Percentiles rank a stretch among this genome's conserved stretches.
phyloP scores from a whole-genome alignment of 106 monocot species.

The Apostasia shenzhenica region DNA sequence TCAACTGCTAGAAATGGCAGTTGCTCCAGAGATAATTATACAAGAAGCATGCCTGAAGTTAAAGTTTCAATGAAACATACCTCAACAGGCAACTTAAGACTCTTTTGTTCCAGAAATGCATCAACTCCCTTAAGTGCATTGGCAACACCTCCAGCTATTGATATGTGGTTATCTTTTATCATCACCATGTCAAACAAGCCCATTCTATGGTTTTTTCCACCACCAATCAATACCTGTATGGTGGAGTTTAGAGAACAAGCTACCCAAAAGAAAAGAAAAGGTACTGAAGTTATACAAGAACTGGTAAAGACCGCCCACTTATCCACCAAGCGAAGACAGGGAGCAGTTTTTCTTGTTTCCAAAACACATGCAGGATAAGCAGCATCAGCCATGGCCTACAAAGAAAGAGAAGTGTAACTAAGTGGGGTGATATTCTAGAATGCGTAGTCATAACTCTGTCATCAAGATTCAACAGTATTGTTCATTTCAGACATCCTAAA shows the following conservation, averaged over 20 bases:
- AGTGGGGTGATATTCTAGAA: neutral
- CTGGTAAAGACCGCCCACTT: conserved; percentile 87
- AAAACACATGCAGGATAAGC: conserved; percentile 88
- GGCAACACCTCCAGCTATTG: conserved; percentile 79
- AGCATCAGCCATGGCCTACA: conserved; percentile 83
- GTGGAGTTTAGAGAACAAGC: neutral
- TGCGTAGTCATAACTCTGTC: neutral
- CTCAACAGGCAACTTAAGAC: conserved; percentile 80
- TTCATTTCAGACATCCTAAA: neutral
- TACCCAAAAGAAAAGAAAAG: conserved; percentile 9
- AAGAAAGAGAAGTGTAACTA: conserved; percentile 6
- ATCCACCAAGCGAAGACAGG: conserved; percentile 94
- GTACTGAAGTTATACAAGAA: conserved; percentile 11
- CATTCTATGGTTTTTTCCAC: conserved; percentile 95
- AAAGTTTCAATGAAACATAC: conserved; percentile 18
- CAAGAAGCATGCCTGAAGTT: too few species aligned
- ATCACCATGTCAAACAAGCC: conserved; percentile 99
- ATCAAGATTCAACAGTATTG: neutral
- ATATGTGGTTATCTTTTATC: conserved; percentile 99
- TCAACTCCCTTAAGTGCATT: conserved; percentile 83
- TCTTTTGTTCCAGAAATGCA: conserved; percentile 51
- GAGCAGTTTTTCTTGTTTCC: conserved; percentile 98
- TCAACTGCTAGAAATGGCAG: too few species aligned
- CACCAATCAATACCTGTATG: conserved; percentile 84
- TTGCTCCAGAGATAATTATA: too few species aligned